Conservation (phyloP, 257 asterid species). For the Solanum dulcamara region DNA sequence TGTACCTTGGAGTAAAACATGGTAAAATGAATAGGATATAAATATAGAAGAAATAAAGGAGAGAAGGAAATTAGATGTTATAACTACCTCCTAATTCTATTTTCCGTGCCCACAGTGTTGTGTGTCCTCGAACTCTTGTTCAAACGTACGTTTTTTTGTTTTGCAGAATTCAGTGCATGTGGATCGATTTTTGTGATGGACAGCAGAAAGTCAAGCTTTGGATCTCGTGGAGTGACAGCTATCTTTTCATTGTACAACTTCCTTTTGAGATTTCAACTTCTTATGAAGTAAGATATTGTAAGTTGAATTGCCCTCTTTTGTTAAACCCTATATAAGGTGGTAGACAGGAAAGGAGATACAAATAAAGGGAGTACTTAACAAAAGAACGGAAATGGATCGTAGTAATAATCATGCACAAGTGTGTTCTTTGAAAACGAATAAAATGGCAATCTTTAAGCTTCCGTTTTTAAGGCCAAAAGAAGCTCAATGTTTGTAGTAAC, state of each 20-base stretch:
- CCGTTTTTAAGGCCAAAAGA: not conserved
- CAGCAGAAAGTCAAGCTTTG: conserved; percentile 4
- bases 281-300: too few relatives aligned
- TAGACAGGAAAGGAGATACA: not conserved
- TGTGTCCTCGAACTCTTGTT: conserved; percentile 52
- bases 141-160: conserved; percentile 25
- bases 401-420: conserved; percentile 41
- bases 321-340: not conserved
- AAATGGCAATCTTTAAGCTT: conserved; percentile 13
- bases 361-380: too few relatives aligned
- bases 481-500: not conserved
- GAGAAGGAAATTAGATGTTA: not conserved
- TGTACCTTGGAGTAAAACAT: not conserved
- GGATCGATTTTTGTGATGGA: conserved; percentile 15
- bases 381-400: too few relatives aligned
- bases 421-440: conserved; percentile 14
- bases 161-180: conserved; percentile 7
- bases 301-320: too few relatives aligned
- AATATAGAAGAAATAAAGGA: not conserved
- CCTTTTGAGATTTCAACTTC: not conserved
- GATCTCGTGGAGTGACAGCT: conserved; percentile 7
- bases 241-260: not conserved
- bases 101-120: conserved; percentile 29
- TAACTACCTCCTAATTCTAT: conserved; percentile 5
- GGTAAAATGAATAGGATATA: too few relatives aligned